A percentile compares a stretch with the other conserved stretches of the same genome.
phyloP scores from a whole-genome alignment of 2,329 filamentous ascomycete species.

The Paraphaeosphaeria minitans region DNA sequence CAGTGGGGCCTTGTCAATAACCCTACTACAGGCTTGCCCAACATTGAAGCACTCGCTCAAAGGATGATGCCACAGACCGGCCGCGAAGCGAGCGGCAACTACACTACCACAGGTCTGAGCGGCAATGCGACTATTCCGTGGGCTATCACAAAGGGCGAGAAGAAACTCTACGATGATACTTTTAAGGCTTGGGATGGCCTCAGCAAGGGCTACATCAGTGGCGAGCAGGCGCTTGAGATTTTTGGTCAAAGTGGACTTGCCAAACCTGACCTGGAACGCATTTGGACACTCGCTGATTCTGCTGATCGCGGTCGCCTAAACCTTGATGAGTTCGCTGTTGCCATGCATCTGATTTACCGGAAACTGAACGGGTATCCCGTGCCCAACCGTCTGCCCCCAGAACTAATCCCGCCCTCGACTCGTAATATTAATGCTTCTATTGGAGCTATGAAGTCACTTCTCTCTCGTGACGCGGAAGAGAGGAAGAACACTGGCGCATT shows the following conservation, averaged over 20 bases:
- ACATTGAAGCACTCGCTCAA: conserved; percentile 88
- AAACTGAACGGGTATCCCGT: conserved; percentile 96
- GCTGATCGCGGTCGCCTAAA: conserved; percentile 94
- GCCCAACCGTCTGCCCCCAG: conserved; percentile 83
- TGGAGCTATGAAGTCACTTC: conserved; percentile 86
- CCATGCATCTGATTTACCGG: conserved; percentile 98
- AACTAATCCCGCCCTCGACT: conserved; percentile 92
- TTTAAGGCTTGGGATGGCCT: conserved; percentile 98
- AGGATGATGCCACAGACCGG: conserved; percentile 98
- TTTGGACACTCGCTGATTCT: conserved; percentile 94
- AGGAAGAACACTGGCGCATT: conserved; percentile 89
- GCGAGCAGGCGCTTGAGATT: conserved; percentile 93
- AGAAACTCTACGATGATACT: conserved; percentile 91
- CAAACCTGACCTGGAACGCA: conserved; percentile 84
- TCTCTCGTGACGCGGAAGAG: conserved; percentile 86
- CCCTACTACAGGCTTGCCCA: conserved; percentile 84
- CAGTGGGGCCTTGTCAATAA: conserved; percentile 99
- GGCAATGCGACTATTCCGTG: conserved; percentile 96
- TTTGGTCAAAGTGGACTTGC: conserved; percentile 95
- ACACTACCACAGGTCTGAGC: conserved; percentile 82
- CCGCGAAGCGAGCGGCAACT: conserved; percentile 73
- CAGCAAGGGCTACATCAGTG: conserved; percentile 87
- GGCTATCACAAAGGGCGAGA: conserved; percentile 98
- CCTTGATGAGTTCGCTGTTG: conserved; percentile 95
- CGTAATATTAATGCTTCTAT: conserved; percentile 92